These are phyloP conservation scores for Spirogloea muscicola DNA, from an alignment of 139 green algal genomes.

Conservation along the genomic window DNA sequence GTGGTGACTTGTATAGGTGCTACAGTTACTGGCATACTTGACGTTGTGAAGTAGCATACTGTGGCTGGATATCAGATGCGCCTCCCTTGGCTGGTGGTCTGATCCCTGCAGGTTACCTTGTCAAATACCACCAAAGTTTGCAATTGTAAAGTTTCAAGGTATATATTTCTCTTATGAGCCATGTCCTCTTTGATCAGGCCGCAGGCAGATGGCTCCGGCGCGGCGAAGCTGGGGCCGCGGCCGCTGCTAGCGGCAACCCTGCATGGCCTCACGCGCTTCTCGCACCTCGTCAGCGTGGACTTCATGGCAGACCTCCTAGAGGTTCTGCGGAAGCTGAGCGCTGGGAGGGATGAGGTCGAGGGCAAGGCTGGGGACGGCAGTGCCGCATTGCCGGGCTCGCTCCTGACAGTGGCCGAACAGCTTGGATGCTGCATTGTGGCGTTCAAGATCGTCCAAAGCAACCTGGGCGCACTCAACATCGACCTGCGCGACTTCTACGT, in stretches of 20 bases:
- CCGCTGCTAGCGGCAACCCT: constrained; percentile 44
- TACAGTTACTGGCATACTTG: too few relatives aligned
- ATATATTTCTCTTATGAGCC: too few relatives aligned
- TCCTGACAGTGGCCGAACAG: constrained; percentile 22
- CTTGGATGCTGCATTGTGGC: constrained; percentile 41
- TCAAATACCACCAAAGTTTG: too few relatives aligned
- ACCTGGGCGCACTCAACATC: constrained; percentile 52
- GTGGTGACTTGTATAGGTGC: too few relatives aligned
- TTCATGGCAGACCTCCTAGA: constrained; percentile 50
- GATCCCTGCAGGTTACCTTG: too few relatives aligned
- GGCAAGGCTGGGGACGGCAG: neutral
- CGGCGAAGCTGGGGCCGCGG: constrained; percentile 1
- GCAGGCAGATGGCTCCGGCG: constrained; percentile 17
- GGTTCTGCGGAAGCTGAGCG: constrained; percentile 4
- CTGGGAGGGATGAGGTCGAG: neutral
- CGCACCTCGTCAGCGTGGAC: constrained; percentile 53
- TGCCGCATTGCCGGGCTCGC: constrained; percentile 13
- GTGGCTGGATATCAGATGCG: too few relatives aligned
- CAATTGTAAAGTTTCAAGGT: too few relatives aligned
- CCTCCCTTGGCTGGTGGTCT: too few relatives aligned
- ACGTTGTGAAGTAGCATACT: too few relatives aligned
- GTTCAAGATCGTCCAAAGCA: constrained; percentile 46
- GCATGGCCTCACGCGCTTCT: constrained; percentile 48
- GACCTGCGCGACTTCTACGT: constrained; percentile 44
- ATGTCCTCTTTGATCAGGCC: too few relatives aligned